These are phyloP conservation scores for Geranium rotundifolium DNA, from an alignment of 345 rosid species.

Conservation along the genomic window DNA sequence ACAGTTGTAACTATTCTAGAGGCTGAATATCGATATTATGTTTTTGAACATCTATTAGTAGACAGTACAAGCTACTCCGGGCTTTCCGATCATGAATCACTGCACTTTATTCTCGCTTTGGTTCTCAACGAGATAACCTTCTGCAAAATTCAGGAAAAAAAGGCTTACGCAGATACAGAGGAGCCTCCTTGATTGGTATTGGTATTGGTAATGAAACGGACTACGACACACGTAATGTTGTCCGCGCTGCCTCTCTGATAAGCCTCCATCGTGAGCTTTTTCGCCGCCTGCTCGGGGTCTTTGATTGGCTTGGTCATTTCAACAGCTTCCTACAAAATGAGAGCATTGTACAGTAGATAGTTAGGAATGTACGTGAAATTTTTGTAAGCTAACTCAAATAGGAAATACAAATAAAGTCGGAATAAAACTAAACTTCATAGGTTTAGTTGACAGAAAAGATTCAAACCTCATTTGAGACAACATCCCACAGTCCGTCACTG, in stretches of 20 bases:
- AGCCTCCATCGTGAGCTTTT: slow-evolving; percentile 77
- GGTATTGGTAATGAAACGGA: slow-evolving; percentile 85
- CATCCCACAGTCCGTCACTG: slow-evolving; percentile 99
- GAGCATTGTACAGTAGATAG: slow-evolving; percentile 3
- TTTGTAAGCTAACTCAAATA: no score
- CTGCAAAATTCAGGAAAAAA: background rate
- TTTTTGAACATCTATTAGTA: no score
- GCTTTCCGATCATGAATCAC: slow-evolving; percentile 8
- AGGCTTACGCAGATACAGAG: background rate
- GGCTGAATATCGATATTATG: no score
- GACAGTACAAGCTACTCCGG: background rate
- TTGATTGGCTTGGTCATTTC: slow-evolving; percentile 59
- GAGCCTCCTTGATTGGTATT: slow-evolving; percentile 35
- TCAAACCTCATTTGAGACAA: slow-evolving; percentile 84
- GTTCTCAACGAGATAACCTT: no score
- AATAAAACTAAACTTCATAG: no score
- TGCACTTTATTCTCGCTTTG: background rate
- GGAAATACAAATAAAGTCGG: no score
- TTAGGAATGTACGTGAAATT: background rate
- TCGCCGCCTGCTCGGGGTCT: slow-evolving; percentile 90
- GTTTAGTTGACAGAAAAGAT: background rate
- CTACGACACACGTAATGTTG: slow-evolving; percentile 89
- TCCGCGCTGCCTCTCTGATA: slow-evolving; percentile 95
- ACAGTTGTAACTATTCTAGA: no score
- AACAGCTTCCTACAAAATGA: slow-evolving; percentile 66